phyloP scores from a whole-genome alignment of 768 basidiomycete genomes.

The Sporobolomyces phaffii region DNA sequence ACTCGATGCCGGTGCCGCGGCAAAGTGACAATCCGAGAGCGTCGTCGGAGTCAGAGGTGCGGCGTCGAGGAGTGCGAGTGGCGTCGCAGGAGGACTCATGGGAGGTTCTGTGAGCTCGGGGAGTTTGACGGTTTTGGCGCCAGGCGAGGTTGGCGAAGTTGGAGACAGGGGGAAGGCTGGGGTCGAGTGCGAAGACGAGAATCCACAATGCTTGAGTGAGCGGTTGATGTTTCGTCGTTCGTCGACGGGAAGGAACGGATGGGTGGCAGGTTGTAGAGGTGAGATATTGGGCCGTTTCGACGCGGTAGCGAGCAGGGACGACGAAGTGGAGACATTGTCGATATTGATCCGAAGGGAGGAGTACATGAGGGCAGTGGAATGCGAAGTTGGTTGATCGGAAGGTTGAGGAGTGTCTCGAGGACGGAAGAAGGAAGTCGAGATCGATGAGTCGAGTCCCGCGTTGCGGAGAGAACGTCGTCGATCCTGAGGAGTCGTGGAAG shows the following conservation, averaged over 20 bases:
- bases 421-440: no score
- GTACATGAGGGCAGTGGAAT: background rate
- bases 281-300: slow-evolving; percentile 1
- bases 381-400: no score
- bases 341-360: background rate
- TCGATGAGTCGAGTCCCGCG: no score
- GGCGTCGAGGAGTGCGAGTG: background rate
- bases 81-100: background rate
- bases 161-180: slow-evolving; percentile 13
- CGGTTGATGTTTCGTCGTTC: slow-evolving; percentile 14
- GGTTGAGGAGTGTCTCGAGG: no score
- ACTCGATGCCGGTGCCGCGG: background rate
- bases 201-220: background rate
- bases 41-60: background rate
- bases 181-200: background rate
- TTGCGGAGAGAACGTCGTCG: no score
- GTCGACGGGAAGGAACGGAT: background rate
- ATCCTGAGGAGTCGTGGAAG: no score
- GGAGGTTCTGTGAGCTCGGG: background rate
- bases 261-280: background rate
- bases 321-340: no score
- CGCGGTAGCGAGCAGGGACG: background rate
- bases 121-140: background rate
- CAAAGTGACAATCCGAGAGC: background rate
- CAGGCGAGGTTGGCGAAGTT: background rate